phyloP scores from a whole-genome alignment of 495 filamentous ascomycete genomes.

The Hypomontagnella submonticulosa region DNA sequence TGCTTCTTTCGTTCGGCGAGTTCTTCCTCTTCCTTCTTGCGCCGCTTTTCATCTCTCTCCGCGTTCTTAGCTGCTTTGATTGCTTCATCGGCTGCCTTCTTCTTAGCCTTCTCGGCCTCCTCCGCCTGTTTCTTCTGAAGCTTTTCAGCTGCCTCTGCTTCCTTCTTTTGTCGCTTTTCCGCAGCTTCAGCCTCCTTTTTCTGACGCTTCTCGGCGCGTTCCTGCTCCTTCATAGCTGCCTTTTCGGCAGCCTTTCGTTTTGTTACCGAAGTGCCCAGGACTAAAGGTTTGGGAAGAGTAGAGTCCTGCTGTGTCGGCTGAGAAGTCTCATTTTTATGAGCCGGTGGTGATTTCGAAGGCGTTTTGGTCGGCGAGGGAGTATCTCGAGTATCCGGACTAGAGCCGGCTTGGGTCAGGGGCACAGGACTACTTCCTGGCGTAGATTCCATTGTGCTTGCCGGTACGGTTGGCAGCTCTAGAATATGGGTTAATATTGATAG shows the following conservation, averaged over 20 bases:
- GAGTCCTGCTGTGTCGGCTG: conserved; percentile 7
- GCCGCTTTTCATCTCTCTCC: conserved; percentile 49
- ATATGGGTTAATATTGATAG: not conserved
- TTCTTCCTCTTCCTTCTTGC: conserved; percentile 65
- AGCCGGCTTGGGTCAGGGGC: conserved; percentile 49
- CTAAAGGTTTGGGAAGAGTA: conserved; percentile 14
- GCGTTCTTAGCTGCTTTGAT: conserved; percentile 53
- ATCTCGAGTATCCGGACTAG: conserved; percentile 45
- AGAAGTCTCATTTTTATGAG: conserved; percentile 8
- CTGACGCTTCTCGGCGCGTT: conserved; percentile 4
- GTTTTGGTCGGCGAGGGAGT: conserved; percentile 47
- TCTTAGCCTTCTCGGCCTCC: conserved; percentile 61
- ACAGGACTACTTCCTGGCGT: conserved; percentile 47
- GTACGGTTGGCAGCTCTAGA: conserved; percentile 21
- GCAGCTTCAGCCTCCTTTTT: conserved; percentile 57
- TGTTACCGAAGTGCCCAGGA: conserved; percentile 18
- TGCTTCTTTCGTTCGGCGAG: conserved; percentile 59
- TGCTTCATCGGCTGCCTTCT: conserved; percentile 58
- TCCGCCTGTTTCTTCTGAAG: conserved; percentile 49
- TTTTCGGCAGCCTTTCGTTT: conserved; percentile 17
- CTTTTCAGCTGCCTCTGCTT: conserved; percentile 55
- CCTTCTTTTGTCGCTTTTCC: conserved; percentile 63
- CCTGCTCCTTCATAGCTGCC: conserved; percentile 61
- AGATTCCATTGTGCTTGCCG: conserved; percentile 24
- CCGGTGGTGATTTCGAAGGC: conserved; percentile 26